Percentiles rank a stretch among this genome's conserved stretches.
phyloP scores from a whole-genome alignment of 495 filamentous ascomycete genomes.

The Astrothelium subdiscretum region DNA sequence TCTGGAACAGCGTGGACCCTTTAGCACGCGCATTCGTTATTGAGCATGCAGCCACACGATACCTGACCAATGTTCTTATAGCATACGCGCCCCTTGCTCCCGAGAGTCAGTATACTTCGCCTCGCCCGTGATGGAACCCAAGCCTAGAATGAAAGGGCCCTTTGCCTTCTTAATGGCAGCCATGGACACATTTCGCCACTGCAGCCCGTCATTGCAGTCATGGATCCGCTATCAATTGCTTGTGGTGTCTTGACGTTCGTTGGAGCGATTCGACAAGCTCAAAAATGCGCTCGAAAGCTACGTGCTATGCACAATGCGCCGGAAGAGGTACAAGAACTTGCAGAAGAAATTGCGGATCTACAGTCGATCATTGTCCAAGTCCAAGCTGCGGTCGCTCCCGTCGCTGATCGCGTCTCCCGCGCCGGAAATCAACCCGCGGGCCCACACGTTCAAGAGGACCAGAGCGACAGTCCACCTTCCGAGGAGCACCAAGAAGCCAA shows the following conservation, averaged over 20 bases:
- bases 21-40: background rate
- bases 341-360: background rate
- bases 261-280: background rate
- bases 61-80: background rate
- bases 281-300: background rate
- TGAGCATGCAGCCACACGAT: background rate
- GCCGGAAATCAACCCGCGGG: background rate
- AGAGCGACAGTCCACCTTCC: background rate
- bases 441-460: background rate
- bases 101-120: background rate
- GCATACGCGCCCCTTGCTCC: background rate
- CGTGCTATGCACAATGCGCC: background rate
- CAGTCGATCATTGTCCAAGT: conserved; percentile 2
- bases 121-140: background rate
- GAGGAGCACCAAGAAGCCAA: background rate
- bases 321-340: background rate
- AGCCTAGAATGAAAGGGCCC: background rate
- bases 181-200: background rate
- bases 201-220: background rate
- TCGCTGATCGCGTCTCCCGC: background rate
- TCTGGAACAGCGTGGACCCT: background rate
- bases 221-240: background rate
- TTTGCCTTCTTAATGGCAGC: background rate
- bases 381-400: conserved; percentile 1
- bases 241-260: background rate